phyloP scores from a whole-genome alignment of 306 rosid species.

The Corylus americana region DNA sequence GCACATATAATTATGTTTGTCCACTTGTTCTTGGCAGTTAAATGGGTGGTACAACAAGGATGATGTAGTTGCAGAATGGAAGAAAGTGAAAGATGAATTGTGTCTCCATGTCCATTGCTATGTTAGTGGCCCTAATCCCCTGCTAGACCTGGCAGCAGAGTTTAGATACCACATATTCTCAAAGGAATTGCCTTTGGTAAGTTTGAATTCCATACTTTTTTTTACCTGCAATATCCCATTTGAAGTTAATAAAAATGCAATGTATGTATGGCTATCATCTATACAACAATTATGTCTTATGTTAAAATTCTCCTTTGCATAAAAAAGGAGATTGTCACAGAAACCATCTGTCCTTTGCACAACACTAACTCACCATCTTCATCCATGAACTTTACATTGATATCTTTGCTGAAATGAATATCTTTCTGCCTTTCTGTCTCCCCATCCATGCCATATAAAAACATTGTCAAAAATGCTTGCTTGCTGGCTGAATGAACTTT shows the following conservation, averaged over 20 bases:
- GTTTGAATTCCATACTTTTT: constrained; percentile 19
- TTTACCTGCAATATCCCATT: neutral
- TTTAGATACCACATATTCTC: constrained; percentile 94
- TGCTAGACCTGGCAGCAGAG: constrained; percentile 75
- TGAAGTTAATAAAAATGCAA: neutral
- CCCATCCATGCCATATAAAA: neutral
- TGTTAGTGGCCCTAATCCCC: constrained; percentile 86
- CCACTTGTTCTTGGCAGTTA: constrained; percentile 50
- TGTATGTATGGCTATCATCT: neutral
- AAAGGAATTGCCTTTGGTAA: constrained; percentile 93
- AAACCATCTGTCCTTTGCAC: neutral
- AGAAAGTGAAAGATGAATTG: constrained; percentile 84
- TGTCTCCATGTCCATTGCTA: constrained; percentile 92
- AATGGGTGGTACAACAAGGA: constrained; percentile 94
- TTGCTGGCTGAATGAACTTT: constrained; percentile 15
- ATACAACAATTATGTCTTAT: neutral
- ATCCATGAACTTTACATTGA: neutral
- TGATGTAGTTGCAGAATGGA: constrained; percentile 98
- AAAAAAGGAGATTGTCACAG: neutral
- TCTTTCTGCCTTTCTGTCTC: neutral
- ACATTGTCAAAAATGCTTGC: neutral
- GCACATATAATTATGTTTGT: neutral
- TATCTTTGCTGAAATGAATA: neutral
- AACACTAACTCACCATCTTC: neutral
- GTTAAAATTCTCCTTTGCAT: neutral